Base-by-base conservation (phyloP, 163 green algal species). In the Scenedesmus sp. region DNA sequence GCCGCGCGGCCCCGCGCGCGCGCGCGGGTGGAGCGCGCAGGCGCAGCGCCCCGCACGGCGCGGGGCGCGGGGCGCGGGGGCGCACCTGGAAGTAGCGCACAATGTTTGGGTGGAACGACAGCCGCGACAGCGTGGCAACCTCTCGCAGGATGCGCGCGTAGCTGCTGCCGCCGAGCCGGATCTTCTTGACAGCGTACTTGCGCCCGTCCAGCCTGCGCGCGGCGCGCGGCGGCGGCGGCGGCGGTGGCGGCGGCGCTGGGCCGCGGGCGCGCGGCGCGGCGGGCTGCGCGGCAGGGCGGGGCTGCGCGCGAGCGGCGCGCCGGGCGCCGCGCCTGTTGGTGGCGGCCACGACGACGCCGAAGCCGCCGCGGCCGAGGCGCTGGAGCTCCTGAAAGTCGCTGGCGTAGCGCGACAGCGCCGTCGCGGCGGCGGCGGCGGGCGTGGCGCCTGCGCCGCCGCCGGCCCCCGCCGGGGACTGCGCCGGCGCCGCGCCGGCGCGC, bases 181-280 rank as follows among this genome's bases (percentile, higher is more conserved):
- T 95, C 83, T 95, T 95, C 86, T 98, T 98, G 24, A 98, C 88
- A 0, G 95, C 95, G 70, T 98, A 98, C 80, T 91, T 83, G 14
- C 93, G 81, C 2, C 91, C 90, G 62, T 97, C 93, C 60, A 96
- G 85, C 66, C 91, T 90, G 79, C 17, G 69, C 15, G 39, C 39
- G 39, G 57, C 57, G 67, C 42, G n/a, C n/a, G n/a, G n/a, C n/a
- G n/a, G n/a, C n/a, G n/a, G n/a, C n/a, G n/a, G n/a, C n/a, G n/a
- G n/a, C n/a, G n/a, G n/a, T n/a, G n/a, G n/a, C n/a, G n/a, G n/a
- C n/a, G n/a, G n/a, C n/a, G n/a, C n/a, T n/a, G n/a, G n/a, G n/a
- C n/a, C n/a, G n/a, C n/a, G n/a, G n/a, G n/a, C n/a, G n/a, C n/a
- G n/a, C n/a, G n/a, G n/a, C n/a, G n/a, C n/a, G n/a, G n/a, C n/a